Conservation (phyloP, 139 green algal genomes). For the Micromonas pusilla region DNA sequence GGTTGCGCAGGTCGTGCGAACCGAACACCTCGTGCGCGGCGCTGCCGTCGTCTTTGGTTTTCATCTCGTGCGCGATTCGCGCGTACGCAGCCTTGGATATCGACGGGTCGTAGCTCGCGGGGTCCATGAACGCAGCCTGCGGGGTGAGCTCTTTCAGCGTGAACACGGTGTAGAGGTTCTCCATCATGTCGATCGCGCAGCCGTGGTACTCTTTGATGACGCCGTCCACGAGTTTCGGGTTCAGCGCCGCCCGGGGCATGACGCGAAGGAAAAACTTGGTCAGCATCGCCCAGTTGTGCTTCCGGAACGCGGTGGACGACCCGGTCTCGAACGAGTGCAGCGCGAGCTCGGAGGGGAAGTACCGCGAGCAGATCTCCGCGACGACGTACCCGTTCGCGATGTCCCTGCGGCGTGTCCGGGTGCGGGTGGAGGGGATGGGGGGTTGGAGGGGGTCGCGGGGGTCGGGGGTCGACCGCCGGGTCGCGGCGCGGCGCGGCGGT, state of each 20-base stretch:
- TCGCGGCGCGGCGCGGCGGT: too few relatives aligned
- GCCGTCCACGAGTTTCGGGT: background rate
- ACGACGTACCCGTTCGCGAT: slow-evolving; percentile 50
- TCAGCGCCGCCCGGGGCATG: background rate
- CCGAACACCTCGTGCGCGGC: too few relatives aligned
- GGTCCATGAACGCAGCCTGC: background rate
- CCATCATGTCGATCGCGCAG: background rate
- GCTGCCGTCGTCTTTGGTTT: too few relatives aligned
- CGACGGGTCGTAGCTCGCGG: too few relatives aligned
- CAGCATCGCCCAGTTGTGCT: background rate
- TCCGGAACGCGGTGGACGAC: background rate
- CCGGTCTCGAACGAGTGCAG: background rate
- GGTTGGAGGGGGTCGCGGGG: too few relatives aligned
- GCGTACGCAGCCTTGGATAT: too few relatives aligned
- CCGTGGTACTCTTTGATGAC: background rate
- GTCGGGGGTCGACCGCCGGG: too few relatives aligned
- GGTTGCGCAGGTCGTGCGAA: too few relatives aligned
- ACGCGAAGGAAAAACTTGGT: background rate
- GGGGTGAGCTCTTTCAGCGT: background rate
- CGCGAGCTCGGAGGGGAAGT: slow-evolving; percentile 43
- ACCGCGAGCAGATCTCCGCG: slow-evolving; percentile 49
- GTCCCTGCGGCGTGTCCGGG: too few relatives aligned
- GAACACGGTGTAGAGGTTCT: background rate
- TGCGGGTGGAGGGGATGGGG: too few relatives aligned
- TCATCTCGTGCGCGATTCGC: too few relatives aligned